phyloP scores from a whole-genome alignment of 2,329 filamentous ascomycete genomes.

The Pezicula radicicola region DNA sequence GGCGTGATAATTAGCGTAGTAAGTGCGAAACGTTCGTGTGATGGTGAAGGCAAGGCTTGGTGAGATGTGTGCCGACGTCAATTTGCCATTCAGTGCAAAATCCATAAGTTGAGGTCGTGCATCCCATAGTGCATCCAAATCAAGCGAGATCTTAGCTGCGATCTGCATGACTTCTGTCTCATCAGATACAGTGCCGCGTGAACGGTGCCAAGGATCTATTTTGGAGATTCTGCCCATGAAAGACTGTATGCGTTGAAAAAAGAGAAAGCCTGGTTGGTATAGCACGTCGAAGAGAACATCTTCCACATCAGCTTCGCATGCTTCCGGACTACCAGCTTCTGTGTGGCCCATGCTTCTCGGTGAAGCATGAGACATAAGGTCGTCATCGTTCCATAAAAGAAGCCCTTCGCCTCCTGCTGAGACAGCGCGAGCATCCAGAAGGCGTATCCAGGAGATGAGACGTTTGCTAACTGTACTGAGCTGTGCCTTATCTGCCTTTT shows the following conservation, averaged over 20 bases:
- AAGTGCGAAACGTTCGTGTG: conserved; percentile 51
- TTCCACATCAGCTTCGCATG: conserved; percentile 26
- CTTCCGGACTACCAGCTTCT: conserved; percentile 27
- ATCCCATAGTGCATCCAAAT: conserved; percentile 47
- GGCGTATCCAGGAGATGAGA: conserved; percentile 50
- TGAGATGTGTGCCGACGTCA: conserved; percentile 45
- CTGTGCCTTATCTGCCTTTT: conserved; percentile 34
- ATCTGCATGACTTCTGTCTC: conserved; percentile 56
- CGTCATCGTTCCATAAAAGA: conserved; percentile 47
- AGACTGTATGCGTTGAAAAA: conserved; percentile 55
- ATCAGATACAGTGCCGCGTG: conserved; percentile 52
- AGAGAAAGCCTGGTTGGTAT: conserved; percentile 52
- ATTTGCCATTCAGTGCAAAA: conserved; percentile 48
- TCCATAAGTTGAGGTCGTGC: conserved; percentile 53
- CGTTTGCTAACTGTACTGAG: conserved; percentile 41
- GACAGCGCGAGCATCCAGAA: conserved; percentile 52
- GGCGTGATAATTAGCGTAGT: conserved; percentile 54
- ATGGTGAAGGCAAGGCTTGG: conserved; percentile 46
- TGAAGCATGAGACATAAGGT: conserved; percentile 43
- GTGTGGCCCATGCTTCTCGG: conserved; percentile 35
- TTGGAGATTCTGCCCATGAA: conserved; percentile 55
- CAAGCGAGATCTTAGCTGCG: conserved; percentile 45
- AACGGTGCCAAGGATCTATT: conserved; percentile 54
- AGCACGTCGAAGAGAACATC: conserved; percentile 52
- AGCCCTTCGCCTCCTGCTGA: conserved; percentile 54